Percentiles rank a stretch among this genome's conserved stretches.
These are phyloP conservation scores for Dorcoceras hygrometricum DNA, from an alignment of 257 asterid genomes.

Conservation along the genomic window DNA sequence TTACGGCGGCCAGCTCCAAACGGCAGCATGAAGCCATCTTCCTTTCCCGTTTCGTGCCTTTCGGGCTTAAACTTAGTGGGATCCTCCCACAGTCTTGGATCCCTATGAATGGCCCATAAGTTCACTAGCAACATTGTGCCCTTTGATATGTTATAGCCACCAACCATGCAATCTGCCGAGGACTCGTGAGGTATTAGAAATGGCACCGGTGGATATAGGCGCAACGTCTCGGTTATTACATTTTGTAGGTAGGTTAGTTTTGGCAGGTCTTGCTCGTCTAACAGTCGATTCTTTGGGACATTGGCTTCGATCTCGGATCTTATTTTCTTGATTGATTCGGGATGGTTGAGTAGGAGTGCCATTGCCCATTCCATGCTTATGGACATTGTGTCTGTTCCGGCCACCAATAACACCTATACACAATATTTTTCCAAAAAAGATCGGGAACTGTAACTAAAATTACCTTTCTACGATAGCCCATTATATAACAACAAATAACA, in stretches of 20 bases:
- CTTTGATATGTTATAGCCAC: conserved; percentile 27
- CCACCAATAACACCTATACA: conserved; percentile 25
- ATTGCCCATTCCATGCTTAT: conserved; percentile 39
- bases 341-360: conserved; percentile 33
- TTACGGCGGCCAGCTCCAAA: conserved; percentile 31
- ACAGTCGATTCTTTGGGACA: conserved; percentile 18
- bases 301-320: conserved; percentile 26
- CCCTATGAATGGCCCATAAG: conserved; percentile 37
- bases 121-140: conserved; percentile 35
- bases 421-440: no score
- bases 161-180: conserved; percentile 23
- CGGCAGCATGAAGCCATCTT: conserved; percentile 25
- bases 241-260: conserved; percentile 23
- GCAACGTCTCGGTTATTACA: conserved; percentile 31
- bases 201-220: conserved; percentile 29
- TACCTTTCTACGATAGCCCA: no score
- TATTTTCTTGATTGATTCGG: conserved; percentile 21
- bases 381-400: conserved; percentile 31
- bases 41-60: conserved; percentile 21
- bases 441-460: no score
- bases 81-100: conserved; percentile 33
- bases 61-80: conserved; percentile 28
- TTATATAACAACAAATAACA: no score
- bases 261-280: conserved; percentile 31
- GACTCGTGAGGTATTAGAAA: conserved; percentile 29